Percentiles rank a stretch among this genome's conserved stretches.
Conservation (phyloP, 805 yeast species). For the Yarrowia osloensis region DNA sequence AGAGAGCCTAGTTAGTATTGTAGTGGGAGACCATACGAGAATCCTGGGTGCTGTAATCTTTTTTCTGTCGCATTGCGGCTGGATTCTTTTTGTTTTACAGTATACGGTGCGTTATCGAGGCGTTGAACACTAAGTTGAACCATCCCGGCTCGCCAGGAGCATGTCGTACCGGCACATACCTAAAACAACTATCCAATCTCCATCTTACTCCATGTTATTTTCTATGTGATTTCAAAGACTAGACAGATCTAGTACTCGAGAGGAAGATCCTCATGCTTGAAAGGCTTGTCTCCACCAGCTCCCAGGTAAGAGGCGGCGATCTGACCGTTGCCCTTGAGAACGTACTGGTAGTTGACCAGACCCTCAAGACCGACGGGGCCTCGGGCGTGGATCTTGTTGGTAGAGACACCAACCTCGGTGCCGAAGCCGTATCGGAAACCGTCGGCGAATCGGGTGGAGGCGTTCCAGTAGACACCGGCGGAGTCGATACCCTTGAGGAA, state of each 20-base stretch:
- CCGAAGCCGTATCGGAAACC: conserved; percentile 99
- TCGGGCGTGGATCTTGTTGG: conserved; percentile 95
- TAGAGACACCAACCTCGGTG: conserved; percentile 96
- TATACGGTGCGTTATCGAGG: no score
- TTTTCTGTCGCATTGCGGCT: background rate
- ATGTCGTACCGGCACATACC: no score
- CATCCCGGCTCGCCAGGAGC: no score
- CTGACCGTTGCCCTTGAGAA: conserved; percentile 89
- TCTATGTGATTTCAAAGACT: conserved; percentile 12
- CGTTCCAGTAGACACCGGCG: conserved; percentile 97
- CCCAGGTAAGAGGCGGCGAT: conserved; percentile 89
- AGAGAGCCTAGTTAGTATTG: conserved; percentile 26
- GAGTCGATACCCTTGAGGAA: conserved; percentile 89
- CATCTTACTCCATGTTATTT: conserved; percentile 15
- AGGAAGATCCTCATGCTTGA: conserved; percentile 55
- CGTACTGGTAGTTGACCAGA: conserved; percentile 91
- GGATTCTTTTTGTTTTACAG: background rate
- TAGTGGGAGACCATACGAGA: conserved; percentile 28
- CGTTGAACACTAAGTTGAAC: no score
- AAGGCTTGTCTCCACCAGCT: conserved; percentile 82
- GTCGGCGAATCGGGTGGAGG: conserved; percentile 95
- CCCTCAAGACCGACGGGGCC: conserved; percentile 99
- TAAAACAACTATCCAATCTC: background rate
- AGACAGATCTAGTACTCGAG: conserved; percentile 24
- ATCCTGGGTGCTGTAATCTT: conserved; percentile 20